Percentiles rank a stretch among this genome's conserved stretches.
Evolutionary conservation across 1,284 basidiomycete genomes (phyloP).

Genomic region (Vanrija sp.): DNA sequence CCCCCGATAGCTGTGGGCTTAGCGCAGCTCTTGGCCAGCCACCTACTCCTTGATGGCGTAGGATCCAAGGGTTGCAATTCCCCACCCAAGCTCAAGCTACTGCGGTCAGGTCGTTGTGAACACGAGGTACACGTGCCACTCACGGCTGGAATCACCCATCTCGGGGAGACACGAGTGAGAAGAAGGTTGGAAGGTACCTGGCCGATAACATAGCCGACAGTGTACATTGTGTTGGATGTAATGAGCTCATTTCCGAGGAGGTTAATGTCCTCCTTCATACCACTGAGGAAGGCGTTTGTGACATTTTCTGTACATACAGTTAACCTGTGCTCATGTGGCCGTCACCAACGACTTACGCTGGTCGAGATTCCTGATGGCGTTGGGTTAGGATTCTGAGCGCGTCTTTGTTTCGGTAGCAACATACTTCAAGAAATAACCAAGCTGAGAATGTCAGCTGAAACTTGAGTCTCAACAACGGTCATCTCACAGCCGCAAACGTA

Average conservation of each 20-base stretch:
- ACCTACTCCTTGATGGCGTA: conserved; percentile 14
- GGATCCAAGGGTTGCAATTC: conserved; percentile 7
- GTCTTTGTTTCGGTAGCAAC: neutral
- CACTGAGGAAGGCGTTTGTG: conserved; percentile 7
- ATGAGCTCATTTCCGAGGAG: conserved; percentile 1
- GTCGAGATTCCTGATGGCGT: conserved; percentile 1
- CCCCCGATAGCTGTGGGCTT: conserved; percentile 40
- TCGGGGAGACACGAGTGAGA: neutral
- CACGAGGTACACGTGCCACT: neutral
- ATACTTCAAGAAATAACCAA: too few relatives aligned
- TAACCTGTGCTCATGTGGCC: too few relatives aligned
- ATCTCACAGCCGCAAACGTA: neutral
- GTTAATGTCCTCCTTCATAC: conserved; percentile 8
- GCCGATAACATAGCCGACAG: conserved; percentile 4
- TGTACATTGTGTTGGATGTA: neutral
- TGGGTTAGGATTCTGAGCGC: neutral
- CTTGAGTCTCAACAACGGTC: neutral
- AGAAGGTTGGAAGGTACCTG: conserved; percentile 1
- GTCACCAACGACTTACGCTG: neutral
- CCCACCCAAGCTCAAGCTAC: conserved; percentile 13
- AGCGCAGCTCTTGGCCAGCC: too few relatives aligned
- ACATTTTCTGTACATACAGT: neutral
- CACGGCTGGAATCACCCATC: neutral
- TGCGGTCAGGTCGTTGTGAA: neutral
- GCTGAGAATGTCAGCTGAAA: too few relatives aligned